Evolutionary conservation across 352 stramenopile species (phyloP).

Genomic region (Aphanomyces euteiches): DNA sequence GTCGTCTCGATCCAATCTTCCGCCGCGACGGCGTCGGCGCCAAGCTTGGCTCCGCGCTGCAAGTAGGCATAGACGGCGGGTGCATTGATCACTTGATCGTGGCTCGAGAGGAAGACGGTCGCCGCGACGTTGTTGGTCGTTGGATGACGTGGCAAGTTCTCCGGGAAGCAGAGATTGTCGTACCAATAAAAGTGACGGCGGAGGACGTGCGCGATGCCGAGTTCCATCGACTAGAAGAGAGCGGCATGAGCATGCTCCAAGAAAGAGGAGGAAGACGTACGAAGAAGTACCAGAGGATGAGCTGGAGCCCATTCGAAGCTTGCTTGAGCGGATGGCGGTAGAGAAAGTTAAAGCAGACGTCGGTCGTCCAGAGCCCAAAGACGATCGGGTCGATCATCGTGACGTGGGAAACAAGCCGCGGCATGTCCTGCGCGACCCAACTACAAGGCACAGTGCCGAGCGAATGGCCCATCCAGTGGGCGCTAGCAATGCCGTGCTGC

Average conservation of each 20-base stretch:
- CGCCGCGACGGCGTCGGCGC: neutral
- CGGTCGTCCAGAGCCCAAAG: neutral
- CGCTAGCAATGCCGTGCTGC: neutral
- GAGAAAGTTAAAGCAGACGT: conserved; percentile 17
- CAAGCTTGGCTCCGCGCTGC: neutral
- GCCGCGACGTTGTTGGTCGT: neutral
- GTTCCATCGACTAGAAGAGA: neutral
- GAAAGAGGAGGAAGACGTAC: neutral
- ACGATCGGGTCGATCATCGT: conserved; percentile 14
- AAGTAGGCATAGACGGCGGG: neutral
- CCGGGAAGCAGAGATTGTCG: conserved; percentile 6
- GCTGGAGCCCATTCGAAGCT: neutral
- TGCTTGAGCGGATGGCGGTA: neutral
- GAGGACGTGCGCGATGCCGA: neutral
- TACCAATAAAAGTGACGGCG: conserved; percentile 20
- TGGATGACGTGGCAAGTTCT: conserved; percentile 9
- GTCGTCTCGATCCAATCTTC: neutral
- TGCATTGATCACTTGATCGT: conserved; percentile 5
- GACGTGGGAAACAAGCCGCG: neutral
- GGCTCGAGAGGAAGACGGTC: conserved; percentile 11
- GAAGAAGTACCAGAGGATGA: conserved; percentile 1
- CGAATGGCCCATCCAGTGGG: conserved; percentile 12
- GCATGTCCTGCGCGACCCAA: conserved; percentile 1
- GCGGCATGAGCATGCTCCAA: too few species aligned
- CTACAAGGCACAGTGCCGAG: conserved; percentile 6